Evolutionary conservation across 1,284 basidiomycete species (phyloP), one percentile per base, ranked within the genome.

Genomic region (Ganoderma leucocontextum): DNA sequence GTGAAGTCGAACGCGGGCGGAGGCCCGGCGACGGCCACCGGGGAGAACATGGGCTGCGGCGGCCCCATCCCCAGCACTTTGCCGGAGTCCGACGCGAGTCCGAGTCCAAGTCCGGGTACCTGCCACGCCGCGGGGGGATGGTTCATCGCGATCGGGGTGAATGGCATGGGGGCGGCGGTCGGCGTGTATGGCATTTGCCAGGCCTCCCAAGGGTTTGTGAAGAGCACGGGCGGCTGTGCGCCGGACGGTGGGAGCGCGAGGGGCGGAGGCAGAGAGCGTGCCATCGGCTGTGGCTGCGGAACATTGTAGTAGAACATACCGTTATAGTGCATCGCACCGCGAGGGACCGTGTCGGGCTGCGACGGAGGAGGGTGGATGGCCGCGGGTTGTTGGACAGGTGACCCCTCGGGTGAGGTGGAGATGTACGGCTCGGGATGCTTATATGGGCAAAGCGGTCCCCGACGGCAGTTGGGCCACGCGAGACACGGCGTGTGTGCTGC

Each of bases 401-500:
- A 72, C 1, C 65, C n/a, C 6, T 72, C 66, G 10, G 71, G 66
- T 1, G 67, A 69, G 36, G 71, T 74, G 63, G 77, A 75, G 36
- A 77, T 72, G 49, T 77, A 73, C 15, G 76, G 77, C 63, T 79
- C 78, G 10, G 77, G 77, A 61, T 78, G 75, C 73, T 78, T 78
- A 74, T 77, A 80, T 59, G 77, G 73, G 72, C 78, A 82, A 65
- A 69, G 74, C 35, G 70, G 70, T 10, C 76, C 75, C 41, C 73
- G 70, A 33, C 70, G 64, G 66, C 80, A 82, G 52, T 77, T 78
- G 1, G 78, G 75, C 80, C 81, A 82, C 10, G 75, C 72, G 6
- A 79, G 73, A 61, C 82, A 83, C 4, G 81, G 81, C 0, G 82
- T 82, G 70, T 83, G 79, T 35, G 76, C 69, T 36, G 75, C 63